Percentiles rank a stretch among this genome's conserved stretches.
phyloP scores from a whole-genome alignment of 805 yeast genomes.

The Ogataea zsoltii region DNA sequence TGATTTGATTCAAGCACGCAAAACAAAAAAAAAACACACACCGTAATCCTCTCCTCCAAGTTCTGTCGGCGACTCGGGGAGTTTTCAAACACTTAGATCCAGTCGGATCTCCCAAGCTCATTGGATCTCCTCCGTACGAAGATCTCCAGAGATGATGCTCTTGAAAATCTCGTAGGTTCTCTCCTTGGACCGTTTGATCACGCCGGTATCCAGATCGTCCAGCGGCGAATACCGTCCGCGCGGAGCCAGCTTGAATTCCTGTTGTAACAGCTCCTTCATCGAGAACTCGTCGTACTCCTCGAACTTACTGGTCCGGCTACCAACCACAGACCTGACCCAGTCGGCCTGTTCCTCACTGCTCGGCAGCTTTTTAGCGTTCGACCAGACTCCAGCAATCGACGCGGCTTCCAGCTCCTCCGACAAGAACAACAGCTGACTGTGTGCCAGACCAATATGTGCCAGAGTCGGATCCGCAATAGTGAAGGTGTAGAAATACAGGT shows the following conservation, averaged over 20 bases:
- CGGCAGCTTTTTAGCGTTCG: conserved; percentile 29
- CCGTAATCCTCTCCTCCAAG: no score
- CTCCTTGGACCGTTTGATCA: conserved; percentile 3
- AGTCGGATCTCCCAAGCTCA: no score
- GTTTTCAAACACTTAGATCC: no score
- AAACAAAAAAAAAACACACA: no score
- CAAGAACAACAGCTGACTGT: conserved; percentile 44
- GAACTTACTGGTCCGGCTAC: background rate
- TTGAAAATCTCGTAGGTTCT: conserved; percentile 1
- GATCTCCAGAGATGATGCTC: background rate
- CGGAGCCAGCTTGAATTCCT: conserved; percentile 9
- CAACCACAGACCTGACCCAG: conserved; percentile 1
- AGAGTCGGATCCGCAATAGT: conserved; percentile 41
- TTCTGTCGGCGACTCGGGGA: no score
- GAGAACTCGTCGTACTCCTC: conserved; percentile 9
- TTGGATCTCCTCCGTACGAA: background rate
- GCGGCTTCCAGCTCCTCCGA: conserved; percentile 49
- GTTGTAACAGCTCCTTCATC: conserved; percentile 2
- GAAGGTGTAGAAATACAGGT: conserved; percentile 33
- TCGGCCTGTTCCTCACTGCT: conserved; percentile 2
- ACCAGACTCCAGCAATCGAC: conserved; percentile 55
- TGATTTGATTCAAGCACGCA: no score
- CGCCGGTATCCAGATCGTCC: background rate
- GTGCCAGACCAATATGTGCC: conserved; percentile 38
- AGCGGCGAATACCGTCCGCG: conserved; percentile 6